Base-by-base conservation (phyloP, 106 monocot species). In the Hemerocallis citrina region DNA sequence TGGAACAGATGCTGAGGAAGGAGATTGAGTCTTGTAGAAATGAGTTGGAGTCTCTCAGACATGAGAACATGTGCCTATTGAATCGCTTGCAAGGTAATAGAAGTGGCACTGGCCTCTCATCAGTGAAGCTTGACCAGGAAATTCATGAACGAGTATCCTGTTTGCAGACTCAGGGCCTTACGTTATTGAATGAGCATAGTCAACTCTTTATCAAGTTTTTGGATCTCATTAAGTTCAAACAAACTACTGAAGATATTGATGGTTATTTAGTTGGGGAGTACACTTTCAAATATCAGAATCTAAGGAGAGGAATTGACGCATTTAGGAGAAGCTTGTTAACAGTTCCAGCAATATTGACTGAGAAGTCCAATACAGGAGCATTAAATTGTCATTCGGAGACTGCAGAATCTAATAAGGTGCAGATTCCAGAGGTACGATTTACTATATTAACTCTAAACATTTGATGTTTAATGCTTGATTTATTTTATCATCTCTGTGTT, bases 1-100 rank as follows among this genome's bases (percentile, higher is more conserved):
- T 96, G 15, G 96, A 96, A 54, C 81, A 77, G 33, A 79, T 57
- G 35, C 78, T 96, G 50, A 74, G 96, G 59, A 84, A 70, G 66
- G 96, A 96, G 69, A 34, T 77, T 14, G 87, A 86, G 55, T 78
- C 86, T 41, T 79, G 72, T 70, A 77, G 72, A 68, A 30, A 45
- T 64, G 84, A 91, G 66, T 16, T 79, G 33, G 72, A 96, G 59
- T 69, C 71, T 4, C 72, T 96, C n/a, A 84, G 84, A 42, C 65
- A 67, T 43, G 96, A 96, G 52, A 91, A 87, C 33, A 36, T 61
- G 13, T 49, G 61, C 35, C 65, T 96, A 13, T 55, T 96, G 39
- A 77, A 76, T 28, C 77, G 86, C 36, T 47, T 89, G 27, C 54
- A 66, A 72, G 56, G 47, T 57, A 57, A 30, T 66, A 69, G 61